Evolutionary conservation across 2,329 filamentous ascomycete genomes (phyloP).

Genomic region (Ascocoryne sarcoides): DNA sequence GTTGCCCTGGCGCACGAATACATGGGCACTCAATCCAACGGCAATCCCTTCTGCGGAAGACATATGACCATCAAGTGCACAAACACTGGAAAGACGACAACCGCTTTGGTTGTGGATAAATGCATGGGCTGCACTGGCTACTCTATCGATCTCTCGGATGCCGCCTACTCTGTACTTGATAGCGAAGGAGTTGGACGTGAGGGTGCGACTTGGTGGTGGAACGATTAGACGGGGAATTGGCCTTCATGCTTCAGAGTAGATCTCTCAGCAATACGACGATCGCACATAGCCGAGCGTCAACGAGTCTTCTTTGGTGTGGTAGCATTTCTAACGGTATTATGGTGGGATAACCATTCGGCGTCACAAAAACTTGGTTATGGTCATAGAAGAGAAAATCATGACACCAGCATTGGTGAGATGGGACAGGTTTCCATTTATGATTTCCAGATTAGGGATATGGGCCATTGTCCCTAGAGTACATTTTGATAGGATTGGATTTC

Average conservation of each 20-base stretch:
- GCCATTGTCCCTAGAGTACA: constrained; percentile 15
- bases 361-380: not conserved
- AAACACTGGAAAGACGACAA: constrained; percentile 47
- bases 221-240: constrained; percentile 13
- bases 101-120: constrained; percentile 61
- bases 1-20: constrained; percentile 58
- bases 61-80: constrained; percentile 58
- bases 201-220: constrained; percentile 39
- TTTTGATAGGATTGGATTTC: constrained; percentile 7
- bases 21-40: constrained; percentile 57
- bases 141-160: constrained; percentile 53
- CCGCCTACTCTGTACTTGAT: constrained; percentile 45
- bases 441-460: not conserved
- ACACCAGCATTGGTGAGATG: not conserved
- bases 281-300: constrained; percentile 19
- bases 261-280: constrained; percentile 20
- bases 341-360: not conserved
- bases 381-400: not conserved
- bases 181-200: constrained; percentile 36
- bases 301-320: constrained; percentile 21
- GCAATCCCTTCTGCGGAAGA: constrained; percentile 62
- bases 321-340: constrained; percentile 4
- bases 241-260: constrained; percentile 23
- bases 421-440: not conserved
- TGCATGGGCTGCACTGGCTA: constrained; percentile 56